Percentiles rank a stretch among this genome's conserved stretches.
Evolutionary conservation across 2,329 filamentous ascomycete species (phyloP).

Genomic region (Tolypocladium paradoxum): DNA sequence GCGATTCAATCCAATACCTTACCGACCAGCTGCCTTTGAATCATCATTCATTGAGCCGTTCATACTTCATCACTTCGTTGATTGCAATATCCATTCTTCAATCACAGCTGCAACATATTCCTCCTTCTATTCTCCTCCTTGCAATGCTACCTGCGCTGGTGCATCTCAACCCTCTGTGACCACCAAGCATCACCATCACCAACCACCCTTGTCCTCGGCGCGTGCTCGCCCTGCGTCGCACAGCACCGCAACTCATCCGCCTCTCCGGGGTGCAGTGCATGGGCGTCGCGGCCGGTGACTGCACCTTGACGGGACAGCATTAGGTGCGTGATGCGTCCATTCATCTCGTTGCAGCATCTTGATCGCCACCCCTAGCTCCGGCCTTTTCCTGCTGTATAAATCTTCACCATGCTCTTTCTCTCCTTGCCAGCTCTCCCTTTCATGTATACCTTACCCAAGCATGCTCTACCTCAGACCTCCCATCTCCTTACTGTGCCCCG

Average conservation of each 20-base stretch:
- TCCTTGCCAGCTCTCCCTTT: not conserved
- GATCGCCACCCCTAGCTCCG: not conserved
- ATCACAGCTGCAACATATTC: too few relatives aligned
- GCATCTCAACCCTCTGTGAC: not conserved
- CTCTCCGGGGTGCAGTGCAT: conserved; percentile 8
- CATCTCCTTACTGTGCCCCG: not conserved
- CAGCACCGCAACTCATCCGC: not conserved
- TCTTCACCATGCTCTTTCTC: not conserved
- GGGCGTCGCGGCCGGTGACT: conserved; percentile 6
- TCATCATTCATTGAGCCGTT: not conserved
- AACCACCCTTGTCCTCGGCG: not conserved
- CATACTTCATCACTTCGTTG: not conserved
- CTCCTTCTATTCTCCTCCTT: too few relatives aligned
- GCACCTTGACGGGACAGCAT: conserved; percentile 7
- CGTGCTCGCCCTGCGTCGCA: not conserved
- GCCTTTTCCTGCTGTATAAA: not conserved
- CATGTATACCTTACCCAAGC: not conserved
- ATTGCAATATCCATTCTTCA: not conserved
- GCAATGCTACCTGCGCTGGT: not conserved
- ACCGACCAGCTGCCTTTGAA: not conserved
- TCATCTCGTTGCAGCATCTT: not conserved
- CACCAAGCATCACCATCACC: not conserved
- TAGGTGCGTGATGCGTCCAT: not conserved
- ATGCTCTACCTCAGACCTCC: not conserved
- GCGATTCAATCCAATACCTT: not conserved